Evolutionary conservation across 345 rosid genomes (phyloP).

Genomic region (Acer saccharum): DNA sequence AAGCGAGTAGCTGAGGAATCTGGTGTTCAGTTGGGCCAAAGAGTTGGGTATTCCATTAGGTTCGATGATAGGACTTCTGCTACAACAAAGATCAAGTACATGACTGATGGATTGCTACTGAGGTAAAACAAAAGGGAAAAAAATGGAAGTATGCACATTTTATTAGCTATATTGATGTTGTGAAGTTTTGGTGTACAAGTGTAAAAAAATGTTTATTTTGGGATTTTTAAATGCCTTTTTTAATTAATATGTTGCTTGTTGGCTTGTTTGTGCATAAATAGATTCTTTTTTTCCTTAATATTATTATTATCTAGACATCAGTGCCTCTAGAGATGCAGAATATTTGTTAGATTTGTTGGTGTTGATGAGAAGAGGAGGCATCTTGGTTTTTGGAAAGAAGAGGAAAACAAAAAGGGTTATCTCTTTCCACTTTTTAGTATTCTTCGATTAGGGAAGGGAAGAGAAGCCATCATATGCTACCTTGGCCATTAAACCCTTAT

Average conservation of each 20-base stretch:
- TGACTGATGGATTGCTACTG: conserved; percentile 87
- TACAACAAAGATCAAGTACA: conserved; percentile 78
- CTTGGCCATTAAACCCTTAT: too few species aligned
- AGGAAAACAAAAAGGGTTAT: too few species aligned
- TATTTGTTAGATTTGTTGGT: background rate
- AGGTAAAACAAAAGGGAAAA: conserved; percentile 42
- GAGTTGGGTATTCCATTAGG: conserved; percentile 84
- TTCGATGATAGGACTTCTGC: conserved; percentile 75
- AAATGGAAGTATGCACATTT: background rate
- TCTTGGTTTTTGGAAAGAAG: background rate
- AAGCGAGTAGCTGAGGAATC: conserved; percentile 90
- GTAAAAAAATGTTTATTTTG: background rate
- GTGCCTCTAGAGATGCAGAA: background rate
- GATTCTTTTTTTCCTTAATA: background rate
- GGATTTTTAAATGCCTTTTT: background rate
- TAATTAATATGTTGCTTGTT: background rate
- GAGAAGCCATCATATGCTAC: background rate
- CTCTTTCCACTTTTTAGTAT: too few species aligned
- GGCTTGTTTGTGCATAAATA: background rate
- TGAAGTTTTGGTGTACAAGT: background rate
- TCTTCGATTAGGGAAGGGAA: background rate
- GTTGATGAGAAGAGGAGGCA: background rate
- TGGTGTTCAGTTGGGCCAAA: conserved; percentile 72
- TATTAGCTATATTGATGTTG: background rate
- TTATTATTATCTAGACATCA: background rate